Evolutionary conservation across 768 basidiomycete species (phyloP).

Genomic region (Gloeopeniophorella convolvens): DNA sequence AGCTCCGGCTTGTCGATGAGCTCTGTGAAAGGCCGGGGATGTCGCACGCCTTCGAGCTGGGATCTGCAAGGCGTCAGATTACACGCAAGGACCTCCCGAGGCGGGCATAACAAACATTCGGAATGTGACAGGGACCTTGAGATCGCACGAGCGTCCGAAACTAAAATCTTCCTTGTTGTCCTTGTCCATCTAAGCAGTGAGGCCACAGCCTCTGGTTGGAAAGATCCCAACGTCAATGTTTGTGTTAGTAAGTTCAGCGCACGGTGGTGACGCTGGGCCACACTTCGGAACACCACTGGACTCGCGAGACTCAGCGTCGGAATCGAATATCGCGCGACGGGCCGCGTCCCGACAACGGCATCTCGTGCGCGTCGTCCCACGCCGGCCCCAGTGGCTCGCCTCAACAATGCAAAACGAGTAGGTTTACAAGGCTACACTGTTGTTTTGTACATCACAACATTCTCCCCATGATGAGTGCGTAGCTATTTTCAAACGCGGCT

Average conservation of each 20-base stretch:
- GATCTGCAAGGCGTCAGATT: constrained; percentile 44
- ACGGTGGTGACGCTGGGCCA: too few relatives aligned
- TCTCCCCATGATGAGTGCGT: neutral
- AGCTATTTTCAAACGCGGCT: constrained; percentile 35
- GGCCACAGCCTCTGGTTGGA: too few relatives aligned
- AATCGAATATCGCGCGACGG: too few relatives aligned
- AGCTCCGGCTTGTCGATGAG: constrained; percentile 78
- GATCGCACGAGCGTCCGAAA: constrained; percentile 84
- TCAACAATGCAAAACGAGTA: too few relatives aligned
- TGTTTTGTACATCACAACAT: neutral
- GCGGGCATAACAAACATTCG: constrained; percentile 52
- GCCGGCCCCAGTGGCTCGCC: too few relatives aligned
- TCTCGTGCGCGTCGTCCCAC: neutral
- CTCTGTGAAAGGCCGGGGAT: constrained; percentile 66
- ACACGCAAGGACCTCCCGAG: neutral
- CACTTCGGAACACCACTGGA: too few relatives aligned
- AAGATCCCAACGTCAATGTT: too few relatives aligned
- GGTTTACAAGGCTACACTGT: neutral
- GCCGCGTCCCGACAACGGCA: too few relatives aligned
- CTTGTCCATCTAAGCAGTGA: constrained; percentile 49
- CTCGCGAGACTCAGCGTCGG: too few relatives aligned
- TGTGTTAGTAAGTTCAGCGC: too few relatives aligned
- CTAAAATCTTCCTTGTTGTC: constrained; percentile 83
- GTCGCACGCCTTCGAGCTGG: constrained; percentile 78
- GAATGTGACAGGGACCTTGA: constrained; percentile 82